Evolutionary conservation across 129 eudicot genomes (phyloP).

Genomic region (Arctium lappa): DNA sequence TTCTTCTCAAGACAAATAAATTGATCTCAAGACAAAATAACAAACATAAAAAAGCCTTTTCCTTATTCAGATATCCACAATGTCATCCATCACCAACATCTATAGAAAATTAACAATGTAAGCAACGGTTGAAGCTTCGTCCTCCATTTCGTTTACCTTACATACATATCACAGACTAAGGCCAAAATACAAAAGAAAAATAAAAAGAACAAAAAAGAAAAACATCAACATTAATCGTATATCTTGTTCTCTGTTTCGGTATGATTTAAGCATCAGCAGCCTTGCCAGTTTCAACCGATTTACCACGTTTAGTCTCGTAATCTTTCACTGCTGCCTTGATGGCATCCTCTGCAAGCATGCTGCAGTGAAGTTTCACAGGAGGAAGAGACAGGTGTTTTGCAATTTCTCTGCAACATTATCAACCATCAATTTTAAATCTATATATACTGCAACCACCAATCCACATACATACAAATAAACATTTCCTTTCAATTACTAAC

Average conservation of each 20-base stretch:
- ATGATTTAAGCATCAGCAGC: slow-evolving; percentile 56
- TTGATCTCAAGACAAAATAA: background rate
- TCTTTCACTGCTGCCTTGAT: slow-evolving; percentile 93
- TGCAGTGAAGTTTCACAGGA: slow-evolving; percentile 93
- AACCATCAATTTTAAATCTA: background rate
- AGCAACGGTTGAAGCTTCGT: background rate
- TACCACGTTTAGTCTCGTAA: slow-evolving; percentile 66
- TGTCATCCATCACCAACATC: background rate
- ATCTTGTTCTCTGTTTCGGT: background rate
- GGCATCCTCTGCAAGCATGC: slow-evolving; percentile 99
- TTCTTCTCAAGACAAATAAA: background rate
- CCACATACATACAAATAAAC: background rate
- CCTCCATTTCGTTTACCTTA: background rate
- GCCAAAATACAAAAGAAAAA: background rate
- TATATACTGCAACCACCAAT: background rate
- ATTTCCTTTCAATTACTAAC: no score
- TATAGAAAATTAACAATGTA: background rate
- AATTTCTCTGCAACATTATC: slow-evolving; percentile 65
- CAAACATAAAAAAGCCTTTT: background rate
- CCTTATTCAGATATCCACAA: background rate
- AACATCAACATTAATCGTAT: background rate
- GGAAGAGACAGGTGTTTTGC: slow-evolving; percentile 98
- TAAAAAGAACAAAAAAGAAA: background rate
- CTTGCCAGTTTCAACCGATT: slow-evolving; percentile 36
- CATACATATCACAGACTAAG: background rate